A percentile compares a stretch with the other conserved stretches of the same genome.
phyloP scores from a whole-genome alignment of 768 basidiomycete genomes.

The Suillus plorans region DNA sequence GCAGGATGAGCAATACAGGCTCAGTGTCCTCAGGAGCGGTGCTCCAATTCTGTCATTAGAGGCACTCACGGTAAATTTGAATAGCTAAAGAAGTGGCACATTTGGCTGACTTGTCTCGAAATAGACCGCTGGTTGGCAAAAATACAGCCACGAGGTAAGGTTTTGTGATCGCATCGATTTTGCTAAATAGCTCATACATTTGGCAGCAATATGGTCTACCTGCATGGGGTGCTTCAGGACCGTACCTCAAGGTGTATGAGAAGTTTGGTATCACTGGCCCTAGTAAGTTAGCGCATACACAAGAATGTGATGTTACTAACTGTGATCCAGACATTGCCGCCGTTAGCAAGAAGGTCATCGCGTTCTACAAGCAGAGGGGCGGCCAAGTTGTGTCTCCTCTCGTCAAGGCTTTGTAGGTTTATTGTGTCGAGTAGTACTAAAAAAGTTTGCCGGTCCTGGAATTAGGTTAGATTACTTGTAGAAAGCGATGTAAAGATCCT shows the following conservation, averaged over 20 bases:
- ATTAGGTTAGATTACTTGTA: background rate
- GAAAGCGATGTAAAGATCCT: constrained; percentile 14
- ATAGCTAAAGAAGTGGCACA: constrained; percentile 1
- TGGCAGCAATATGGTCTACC: constrained; percentile 66
- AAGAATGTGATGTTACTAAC: constrained; percentile 9
- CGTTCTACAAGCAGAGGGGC: constrained; percentile 84
- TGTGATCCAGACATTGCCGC: constrained; percentile 61
- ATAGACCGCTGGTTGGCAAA: constrained; percentile 78
- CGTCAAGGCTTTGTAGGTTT: constrained; percentile 60
- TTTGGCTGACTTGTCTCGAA: constrained; percentile 11
- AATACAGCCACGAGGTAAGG: constrained; percentile 81
- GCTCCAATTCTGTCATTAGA: constrained; percentile 89
- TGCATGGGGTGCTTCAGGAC: constrained; percentile 87
- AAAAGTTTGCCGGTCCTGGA: background rate
- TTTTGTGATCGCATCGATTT: background rate
- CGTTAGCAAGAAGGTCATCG: constrained; percentile 82
- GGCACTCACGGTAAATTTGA: constrained; percentile 58
- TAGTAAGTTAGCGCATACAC: constrained; percentile 46
- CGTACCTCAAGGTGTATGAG: constrained; percentile 88
- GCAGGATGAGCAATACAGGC: constrained; percentile 75
- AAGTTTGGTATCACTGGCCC: constrained; percentile 83
- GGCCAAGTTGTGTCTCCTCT: constrained; percentile 71
- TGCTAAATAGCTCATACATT: constrained; percentile 15
- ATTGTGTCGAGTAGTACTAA: background rate
- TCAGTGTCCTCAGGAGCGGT: constrained; percentile 85